Percentiles rank a stretch among this genome's conserved stretches.
These are phyloP conservation scores for Aureobasidium musti DNA, from an alignment of 2,329 filamentous ascomycete species.

Conservation along the genomic window DNA sequence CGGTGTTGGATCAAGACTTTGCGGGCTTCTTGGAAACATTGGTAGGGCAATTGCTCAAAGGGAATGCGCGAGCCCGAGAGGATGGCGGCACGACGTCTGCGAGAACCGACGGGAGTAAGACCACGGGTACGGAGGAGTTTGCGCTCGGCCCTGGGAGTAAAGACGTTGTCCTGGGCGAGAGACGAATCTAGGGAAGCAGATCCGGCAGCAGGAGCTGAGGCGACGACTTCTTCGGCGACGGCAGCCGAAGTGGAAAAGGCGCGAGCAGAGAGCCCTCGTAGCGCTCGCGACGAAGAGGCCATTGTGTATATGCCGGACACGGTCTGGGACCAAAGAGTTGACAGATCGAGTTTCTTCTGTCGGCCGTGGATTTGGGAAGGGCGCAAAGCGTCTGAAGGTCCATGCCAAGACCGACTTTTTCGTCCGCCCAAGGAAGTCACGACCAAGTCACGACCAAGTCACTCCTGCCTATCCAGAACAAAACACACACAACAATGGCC, in stretches of 20 bases:
- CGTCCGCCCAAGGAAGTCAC: too few species aligned
- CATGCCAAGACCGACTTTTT: conserved; percentile 26
- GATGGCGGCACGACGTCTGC: conserved; percentile 67
- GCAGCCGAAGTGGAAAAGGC: conserved; percentile 52
- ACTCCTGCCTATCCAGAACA: not conserved
- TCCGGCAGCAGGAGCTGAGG: conserved; percentile 38
- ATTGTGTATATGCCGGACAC: not conserved
- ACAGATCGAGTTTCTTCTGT: too few species aligned
- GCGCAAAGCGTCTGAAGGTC: not conserved
- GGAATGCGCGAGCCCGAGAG: conserved; percentile 66
- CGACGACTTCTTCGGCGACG: conserved; percentile 45
- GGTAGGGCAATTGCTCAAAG: conserved; percentile 93
- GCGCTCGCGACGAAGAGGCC: conserved; percentile 22
- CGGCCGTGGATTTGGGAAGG: not conserved
- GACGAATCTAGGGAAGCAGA: too few species aligned
- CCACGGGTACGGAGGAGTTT: conserved; percentile 59
- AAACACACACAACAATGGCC: conserved; percentile 11
- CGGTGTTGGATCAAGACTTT: conserved; percentile 79
- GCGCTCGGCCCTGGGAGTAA: conserved; percentile 64
- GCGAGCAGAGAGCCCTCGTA: conserved; percentile 41
- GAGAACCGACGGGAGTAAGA: conserved; percentile 72
- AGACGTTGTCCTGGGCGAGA: conserved; percentile 69
- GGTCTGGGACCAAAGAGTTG: too few species aligned
- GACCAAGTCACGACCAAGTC: not conserved
- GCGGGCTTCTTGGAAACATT: conserved; percentile 95